phyloP scores from a whole-genome alignment of 306 rosid genomes.

The Cicer yamashitae region DNA sequence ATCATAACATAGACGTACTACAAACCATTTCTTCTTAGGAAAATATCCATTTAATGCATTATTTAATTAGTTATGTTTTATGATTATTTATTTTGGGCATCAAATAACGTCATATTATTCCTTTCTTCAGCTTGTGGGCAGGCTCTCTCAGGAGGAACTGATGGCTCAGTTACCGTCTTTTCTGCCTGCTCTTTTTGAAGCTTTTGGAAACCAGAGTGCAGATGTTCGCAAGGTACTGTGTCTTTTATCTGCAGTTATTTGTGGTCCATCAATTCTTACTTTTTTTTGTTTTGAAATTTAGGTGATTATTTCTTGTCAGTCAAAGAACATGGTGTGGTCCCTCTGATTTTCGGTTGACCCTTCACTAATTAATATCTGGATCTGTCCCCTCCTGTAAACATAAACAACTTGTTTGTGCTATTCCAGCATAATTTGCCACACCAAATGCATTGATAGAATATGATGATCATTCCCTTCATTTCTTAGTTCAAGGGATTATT shows the following conservation, averaged over 20 bases:
- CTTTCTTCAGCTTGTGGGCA: slow-evolving; percentile 80
- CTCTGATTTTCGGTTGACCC: background rate
- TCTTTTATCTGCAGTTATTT: slow-evolving; percentile 34
- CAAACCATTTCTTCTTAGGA: slow-evolving; percentile 18
- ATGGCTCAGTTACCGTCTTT: slow-evolving; percentile 89
- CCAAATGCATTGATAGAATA: background rate
- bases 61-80: slow-evolving; percentile 33
- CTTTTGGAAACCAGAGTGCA: slow-evolving; percentile 96
- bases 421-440: slow-evolving; percentile 16
- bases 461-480: slow-evolving; percentile 1
- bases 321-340: slow-evolving; percentile 1
- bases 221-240: slow-evolving; percentile 94
- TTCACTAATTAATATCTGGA: background rate
- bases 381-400: background rate
- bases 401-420: slow-evolving; percentile 2
- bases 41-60: slow-evolving; percentile 19
- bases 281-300: background rate
- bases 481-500: background rate
- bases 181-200: slow-evolving; percentile 95
- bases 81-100: slow-evolving; percentile 21
- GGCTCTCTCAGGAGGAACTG: slow-evolving; percentile 89
- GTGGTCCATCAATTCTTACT: slow-evolving; percentile 6
- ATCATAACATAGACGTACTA: slow-evolving; percentile 13
- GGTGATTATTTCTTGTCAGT: background rate
- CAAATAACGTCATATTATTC: slow-evolving; percentile 22